A percentile compares a stretch with the other conserved stretches of the same genome.
These are phyloP conservation scores for Brasenia schreberi DNA, from an alignment of 164 flowering plant genomes.

Conservation along the genomic window DNA sequence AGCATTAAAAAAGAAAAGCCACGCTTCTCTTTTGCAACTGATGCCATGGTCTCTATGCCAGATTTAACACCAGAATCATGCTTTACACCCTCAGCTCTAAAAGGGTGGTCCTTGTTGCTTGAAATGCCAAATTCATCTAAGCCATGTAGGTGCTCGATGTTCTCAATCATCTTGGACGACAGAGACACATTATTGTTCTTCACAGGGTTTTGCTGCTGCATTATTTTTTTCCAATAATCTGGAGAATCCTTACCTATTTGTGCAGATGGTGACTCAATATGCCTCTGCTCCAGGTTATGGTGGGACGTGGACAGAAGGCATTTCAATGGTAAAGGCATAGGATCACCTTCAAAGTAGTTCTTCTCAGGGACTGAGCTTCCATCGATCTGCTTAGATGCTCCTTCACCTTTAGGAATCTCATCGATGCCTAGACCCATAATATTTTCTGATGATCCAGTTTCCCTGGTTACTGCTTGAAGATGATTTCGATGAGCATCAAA, in stretches of 20 bases:
- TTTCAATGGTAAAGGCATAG: background rate
- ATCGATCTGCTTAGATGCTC: background rate
- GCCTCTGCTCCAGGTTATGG: background rate
- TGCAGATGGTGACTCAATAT: background rate
- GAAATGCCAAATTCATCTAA: background rate
- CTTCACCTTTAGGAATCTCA: background rate
- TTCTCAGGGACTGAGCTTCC: background rate
- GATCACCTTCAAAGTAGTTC: background rate
- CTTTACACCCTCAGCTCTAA: background rate
- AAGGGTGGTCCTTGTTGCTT: background rate
- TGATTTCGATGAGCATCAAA: background rate
- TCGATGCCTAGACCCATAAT: background rate
- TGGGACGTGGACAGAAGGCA: background rate
- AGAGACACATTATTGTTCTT: background rate
- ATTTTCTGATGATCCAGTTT: background rate
- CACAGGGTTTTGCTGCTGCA: background rate
- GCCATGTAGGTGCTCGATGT: background rate
- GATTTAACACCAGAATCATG: background rate
- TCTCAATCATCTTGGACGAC: background rate
- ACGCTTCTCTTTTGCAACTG: background rate
- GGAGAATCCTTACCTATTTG: background rate
- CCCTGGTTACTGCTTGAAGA: background rate
- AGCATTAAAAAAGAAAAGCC: background rate
- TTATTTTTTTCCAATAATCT: constrained; percentile 1
- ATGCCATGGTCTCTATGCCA: background rate